Evolutionary conservation across 2,329 filamentous ascomycete species (phyloP), one percentile per base, ranked within the genome.

Genomic region (Colletotrichum sp.): DNA sequence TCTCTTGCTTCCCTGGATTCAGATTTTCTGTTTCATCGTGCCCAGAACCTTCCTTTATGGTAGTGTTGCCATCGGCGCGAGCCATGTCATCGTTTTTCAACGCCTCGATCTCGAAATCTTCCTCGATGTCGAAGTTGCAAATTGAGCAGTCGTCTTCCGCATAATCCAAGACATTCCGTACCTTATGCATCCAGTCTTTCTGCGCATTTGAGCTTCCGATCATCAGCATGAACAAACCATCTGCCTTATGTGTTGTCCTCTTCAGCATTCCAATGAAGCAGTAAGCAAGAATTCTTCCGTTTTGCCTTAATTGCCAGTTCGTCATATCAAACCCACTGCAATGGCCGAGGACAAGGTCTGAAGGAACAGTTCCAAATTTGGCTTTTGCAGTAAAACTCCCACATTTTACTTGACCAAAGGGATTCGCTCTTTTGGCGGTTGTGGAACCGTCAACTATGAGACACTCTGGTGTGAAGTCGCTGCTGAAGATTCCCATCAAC

Each of bases 31-130:
- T 26, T 26, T 26, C 26, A n/a, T 49, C 44, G n/a, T 21, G 18
- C 44, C 1, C 18, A n/a, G 44, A 21, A 21, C 16, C 36, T 39
- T 18, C 16, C 15, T 9, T 39, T 9, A 9, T 18, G 36, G 36
- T 18, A 18, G 36, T 18, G 8, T n/a, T 6, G 44, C n/a, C 44
- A 12, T 49, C 44, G 12, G 6, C 18, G 44, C n/a, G 1, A 21
- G 18, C 44, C 18, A 7, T 21, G 0, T 1, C 44, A 49, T 21
- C n/a, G 5, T 7, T 49, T 49, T 12, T 1, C 18, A 0, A 49
- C 0, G 3, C 4, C 2, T 21, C 6, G 18, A 3, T 21, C 18
- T 7, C 44, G 18, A 13, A 49, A 5, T 49, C 9, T 1, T 49
- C 18, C 9, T 49, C n/a, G 0, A 6, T 21, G 9, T 21, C 4